These are phyloP conservation scores for Lophium mytilinum DNA, from an alignment of 495 filamentous ascomycete genomes.

Conservation along the genomic window DNA sequence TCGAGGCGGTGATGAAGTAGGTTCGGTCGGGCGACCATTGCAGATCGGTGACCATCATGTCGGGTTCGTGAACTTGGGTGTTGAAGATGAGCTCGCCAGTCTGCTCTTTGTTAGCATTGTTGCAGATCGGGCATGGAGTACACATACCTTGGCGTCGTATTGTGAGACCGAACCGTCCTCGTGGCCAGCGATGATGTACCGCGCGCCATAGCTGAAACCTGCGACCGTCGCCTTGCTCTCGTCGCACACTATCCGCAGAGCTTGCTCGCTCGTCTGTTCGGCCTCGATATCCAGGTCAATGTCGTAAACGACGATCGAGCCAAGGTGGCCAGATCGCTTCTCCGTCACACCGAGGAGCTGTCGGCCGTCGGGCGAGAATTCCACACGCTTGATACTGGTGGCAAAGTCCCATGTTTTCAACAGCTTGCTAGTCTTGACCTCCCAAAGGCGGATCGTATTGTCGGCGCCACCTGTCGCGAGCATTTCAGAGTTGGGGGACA, in stretches of 20 bases:
- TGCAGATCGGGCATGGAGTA: background rate
- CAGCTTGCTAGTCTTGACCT: conserved; percentile 83
- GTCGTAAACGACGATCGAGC: conserved; percentile 85
- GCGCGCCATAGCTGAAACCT: conserved; percentile 82
- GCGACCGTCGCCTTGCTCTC: conserved; percentile 96
- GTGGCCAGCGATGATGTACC: conserved; percentile 95
- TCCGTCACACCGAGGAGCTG: conserved; percentile 88
- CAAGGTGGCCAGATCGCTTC: conserved; percentile 91
- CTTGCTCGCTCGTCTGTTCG: conserved; percentile 75
- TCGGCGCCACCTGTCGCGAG: conserved; percentile 94
- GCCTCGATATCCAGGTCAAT: conserved; percentile 71
- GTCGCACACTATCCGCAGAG: conserved; percentile 75
- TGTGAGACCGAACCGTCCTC: conserved; percentile 92
- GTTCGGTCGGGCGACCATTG: conserved; percentile 92
- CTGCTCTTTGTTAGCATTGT: conserved; percentile 33
- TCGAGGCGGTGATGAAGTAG: conserved; percentile 94
- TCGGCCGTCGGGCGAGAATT: conserved; percentile 88
- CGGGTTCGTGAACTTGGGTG: conserved; percentile 71
- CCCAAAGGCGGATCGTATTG: conserved; percentile 96
- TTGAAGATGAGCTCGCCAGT: conserved; percentile 75
- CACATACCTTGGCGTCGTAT: conserved; percentile 77
- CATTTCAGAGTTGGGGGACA: conserved; percentile 87
- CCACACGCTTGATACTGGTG: conserved; percentile 91
- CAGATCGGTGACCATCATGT: conserved; percentile 80
- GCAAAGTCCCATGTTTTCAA: conserved; percentile 96